These are phyloP conservation scores for Sporothrix euskadiensis DNA, from an alignment of 2,329 filamentous ascomycete species.

Conservation along the genomic window DNA sequence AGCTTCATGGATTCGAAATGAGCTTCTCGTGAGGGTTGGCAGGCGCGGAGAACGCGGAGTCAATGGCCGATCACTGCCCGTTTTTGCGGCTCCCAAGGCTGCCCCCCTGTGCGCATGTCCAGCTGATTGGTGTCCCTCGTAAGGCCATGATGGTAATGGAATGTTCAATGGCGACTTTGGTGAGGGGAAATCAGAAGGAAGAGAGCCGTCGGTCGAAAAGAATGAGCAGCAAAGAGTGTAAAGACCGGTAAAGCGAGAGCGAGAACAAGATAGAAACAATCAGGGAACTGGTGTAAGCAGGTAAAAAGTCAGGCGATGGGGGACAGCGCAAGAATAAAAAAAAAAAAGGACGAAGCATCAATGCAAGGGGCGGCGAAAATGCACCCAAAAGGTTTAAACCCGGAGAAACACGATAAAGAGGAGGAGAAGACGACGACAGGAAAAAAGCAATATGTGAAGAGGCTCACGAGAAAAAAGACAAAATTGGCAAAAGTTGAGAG, in stretches of 20 bases:
- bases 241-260: background rate
- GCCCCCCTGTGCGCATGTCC: background rate
- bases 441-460: too few relatives aligned
- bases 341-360: background rate
- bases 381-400: background rate
- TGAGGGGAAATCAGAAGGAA: constrained; percentile 19
- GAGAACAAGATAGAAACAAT: background rate
- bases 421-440: background rate
- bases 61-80: constrained; percentile 3
- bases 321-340: background rate
- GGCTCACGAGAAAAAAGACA: background rate
- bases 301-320: background rate
- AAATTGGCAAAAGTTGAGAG: background rate
- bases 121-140: background rate
- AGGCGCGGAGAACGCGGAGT: constrained; percentile 11
- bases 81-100: background rate
- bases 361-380: background rate
- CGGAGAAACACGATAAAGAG: background rate
- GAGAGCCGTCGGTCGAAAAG: background rate
- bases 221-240: background rate
- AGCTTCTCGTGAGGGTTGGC: background rate
- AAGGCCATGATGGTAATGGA: background rate
- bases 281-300: background rate
- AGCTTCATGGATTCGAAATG: background rate
- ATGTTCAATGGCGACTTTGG: background rate